Evolutionary conservation across 768 basidiomycete genomes (phyloP), one percentile per base, ranked within the genome.

Genomic region (Sutorius australiensis): DNA sequence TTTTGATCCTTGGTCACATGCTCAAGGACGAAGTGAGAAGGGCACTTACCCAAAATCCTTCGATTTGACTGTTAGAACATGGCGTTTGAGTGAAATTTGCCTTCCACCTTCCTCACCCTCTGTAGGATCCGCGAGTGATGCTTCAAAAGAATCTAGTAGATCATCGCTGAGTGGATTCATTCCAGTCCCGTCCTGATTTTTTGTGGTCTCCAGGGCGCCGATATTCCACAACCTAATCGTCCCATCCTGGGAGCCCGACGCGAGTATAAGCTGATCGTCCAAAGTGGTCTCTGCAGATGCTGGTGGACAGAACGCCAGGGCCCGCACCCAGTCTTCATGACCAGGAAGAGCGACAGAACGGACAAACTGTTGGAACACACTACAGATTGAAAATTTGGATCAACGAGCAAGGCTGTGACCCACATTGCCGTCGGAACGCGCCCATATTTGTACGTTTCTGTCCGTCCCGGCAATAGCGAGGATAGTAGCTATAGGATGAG

Each of bases 241-340:
- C 8, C 85, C 83, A 66, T 99, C 97, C 71, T 98, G 97, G 9
- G 94, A 95, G 1, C 93, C 97, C 21, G 94, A 95, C 1, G 97
- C 95, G 34, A 99, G 76, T 0, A 88, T 66, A 8, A 98, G 75
- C 30, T 77, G 72, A n/a, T 77, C 73, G 32, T 49, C 32, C 16
- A 42, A 27, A 43, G 40, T 30, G 3, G 21, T 6, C 6, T 24
- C 58, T 2, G 68, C 63, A 4, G 66, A 55, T 16, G 50, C 42
- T 11, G 76, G 70, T 1, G 61, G 39, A 41, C 75, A 75, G 67
- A 98, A 93, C 2, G 85, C 79, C 34, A 98, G 80, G 54, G 83
- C 77, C 48, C 88, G 84, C 49, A 98, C 79, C 97, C 97, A 99
- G 63, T 99, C 95, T 76, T 97, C 91, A 63, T 99, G 97, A 2